Evolutionary conservation across 495 filamentous ascomycete species (phyloP).

Genomic region (Aspergillus bertholletiae): DNA sequence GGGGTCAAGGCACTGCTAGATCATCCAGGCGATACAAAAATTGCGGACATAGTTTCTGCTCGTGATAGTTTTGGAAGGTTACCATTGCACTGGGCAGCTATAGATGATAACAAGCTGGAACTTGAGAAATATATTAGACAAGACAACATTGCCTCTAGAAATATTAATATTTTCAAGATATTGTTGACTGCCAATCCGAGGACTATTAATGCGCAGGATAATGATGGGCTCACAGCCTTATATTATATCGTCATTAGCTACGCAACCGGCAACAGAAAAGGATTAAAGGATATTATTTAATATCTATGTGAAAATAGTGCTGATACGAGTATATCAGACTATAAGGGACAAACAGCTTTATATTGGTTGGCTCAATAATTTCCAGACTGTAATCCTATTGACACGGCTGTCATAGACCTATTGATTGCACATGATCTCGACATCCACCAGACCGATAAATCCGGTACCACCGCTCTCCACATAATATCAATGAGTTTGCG

Average conservation of each 20-base stretch:
- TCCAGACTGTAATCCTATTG: constrained; percentile 3
- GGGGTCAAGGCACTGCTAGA: constrained; percentile 9
- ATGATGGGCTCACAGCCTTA: constrained; percentile 8
- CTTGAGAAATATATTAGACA: too few relatives aligned
- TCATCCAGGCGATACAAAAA: background rate
- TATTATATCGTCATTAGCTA: constrained; percentile 5
- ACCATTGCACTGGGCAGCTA: constrained; percentile 16
- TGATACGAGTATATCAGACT: constrained; percentile 5
- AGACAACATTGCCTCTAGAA: background rate
- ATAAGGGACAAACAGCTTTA: constrained; percentile 12
- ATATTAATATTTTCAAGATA: constrained; percentile 8
- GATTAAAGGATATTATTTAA: constrained; percentile 2
- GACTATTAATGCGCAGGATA: constrained; percentile 9
- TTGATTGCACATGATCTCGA: constrained; percentile 8
- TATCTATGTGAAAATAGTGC: constrained; percentile 8
- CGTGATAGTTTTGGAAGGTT: constrained; percentile 12
- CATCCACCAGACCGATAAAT: constrained; percentile 6
- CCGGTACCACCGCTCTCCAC: constrained; percentile 13
- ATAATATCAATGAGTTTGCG: constrained; percentile 8
- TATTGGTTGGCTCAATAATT: constrained; percentile 8
- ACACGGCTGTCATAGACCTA: constrained; percentile 5
- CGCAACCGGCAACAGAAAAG: constrained; percentile 3
- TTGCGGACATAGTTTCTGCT: constrained; percentile 1
- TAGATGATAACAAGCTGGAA: background rate
- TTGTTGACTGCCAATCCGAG: constrained; percentile 6